Evolutionary conservation across 345 rosid species (phyloP), one percentile per base, ranked within the genome.

Genomic region (Eutrema heterophyllum): DNA sequence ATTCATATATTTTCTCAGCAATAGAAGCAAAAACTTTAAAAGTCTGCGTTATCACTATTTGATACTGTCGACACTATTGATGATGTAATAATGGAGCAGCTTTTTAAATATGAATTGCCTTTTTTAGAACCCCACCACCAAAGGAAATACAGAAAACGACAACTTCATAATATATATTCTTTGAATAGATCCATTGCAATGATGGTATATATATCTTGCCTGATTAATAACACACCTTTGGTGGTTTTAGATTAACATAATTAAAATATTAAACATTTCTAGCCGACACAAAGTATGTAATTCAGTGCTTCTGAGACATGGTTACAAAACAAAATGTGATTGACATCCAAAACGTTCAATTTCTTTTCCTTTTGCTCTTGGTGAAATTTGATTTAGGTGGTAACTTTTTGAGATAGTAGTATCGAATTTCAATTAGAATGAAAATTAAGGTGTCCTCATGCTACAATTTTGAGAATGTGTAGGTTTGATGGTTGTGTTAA

Each of bases 71-170:
- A 75, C 62, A 68, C 8, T 60, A 61, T 68, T 68, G 41, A 68
- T 15, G 57, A 59, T 60, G 53, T 59, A 59, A 59, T 67, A 68
- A 75, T 32, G 49, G 74, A 52, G n/a, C 64, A 75, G 24, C 67
- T 44, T 68, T 60, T 32, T 7, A 21, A 48, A 60, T 33, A 61
- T 2, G 33, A 33, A 68, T 6, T 30, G 40, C 13, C 26, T 45
- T 46, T 65, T 67, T 12, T 12, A 36, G 40, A 60, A 68, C 74
- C 79, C 74, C 56, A 75, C 74, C 79, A 68, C 64, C 32, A 8
- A 53, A 52, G 45, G 40, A 59, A 51, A 59, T 75, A n/a, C 32
- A 60, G 74, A 68, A 68, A 75, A 75, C 50, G 79, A 53, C 70
- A 41, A 45, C 35, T 51, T 57, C 60, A 27, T 30, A 9, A 49